Percentiles rank a stretch among this genome's conserved stretches.
Evolutionary conservation across 2,329 filamentous ascomycete genomes (phyloP).

Genomic region (Venturia asperata): DNA sequence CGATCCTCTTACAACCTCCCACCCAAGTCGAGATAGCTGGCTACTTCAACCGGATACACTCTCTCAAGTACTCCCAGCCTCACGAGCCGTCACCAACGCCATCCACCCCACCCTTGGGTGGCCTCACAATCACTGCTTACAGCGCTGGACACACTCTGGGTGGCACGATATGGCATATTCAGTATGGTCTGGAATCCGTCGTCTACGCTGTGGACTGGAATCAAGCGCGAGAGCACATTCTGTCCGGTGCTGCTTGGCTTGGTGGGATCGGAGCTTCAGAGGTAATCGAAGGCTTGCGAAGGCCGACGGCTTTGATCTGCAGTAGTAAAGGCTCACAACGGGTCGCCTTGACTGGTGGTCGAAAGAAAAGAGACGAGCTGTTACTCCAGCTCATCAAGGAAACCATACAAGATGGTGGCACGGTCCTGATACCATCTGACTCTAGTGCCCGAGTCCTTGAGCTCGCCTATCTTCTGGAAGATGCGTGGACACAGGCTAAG

Average conservation of each 20-base stretch:
- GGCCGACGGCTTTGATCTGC: conserved; percentile 89
- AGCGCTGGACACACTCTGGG: conserved; percentile 93
- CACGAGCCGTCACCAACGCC: conserved; percentile 82
- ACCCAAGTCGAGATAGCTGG: conserved; percentile 81
- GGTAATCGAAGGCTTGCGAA: conserved; percentile 86
- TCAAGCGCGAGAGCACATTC: conserved; percentile 90
- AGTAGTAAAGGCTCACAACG: conserved; percentile 75
- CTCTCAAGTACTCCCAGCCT: conserved; percentile 93
- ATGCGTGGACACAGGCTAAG: conserved; percentile 59
- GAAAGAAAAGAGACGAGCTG: conserved; percentile 76
- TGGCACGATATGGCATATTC: conserved; percentile 98
- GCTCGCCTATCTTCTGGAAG: conserved; percentile 83
- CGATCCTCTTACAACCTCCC: conserved; percentile 60
- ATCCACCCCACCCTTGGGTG: conserved; percentile 81
- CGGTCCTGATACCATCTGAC: conserved; percentile 87
- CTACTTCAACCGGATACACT: conserved; percentile 85
- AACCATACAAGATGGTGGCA: conserved; percentile 74
- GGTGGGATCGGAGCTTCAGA: conserved; percentile 77
- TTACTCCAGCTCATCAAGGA: conserved; percentile 74
- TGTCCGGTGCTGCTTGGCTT: conserved; percentile 89
- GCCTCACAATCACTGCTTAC: conserved; percentile 91
- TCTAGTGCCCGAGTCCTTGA: conserved; percentile 93
- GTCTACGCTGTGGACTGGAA: conserved; percentile 99
- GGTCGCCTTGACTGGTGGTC: conserved; percentile 61
- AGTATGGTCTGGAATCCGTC: conserved; percentile 92